Evolutionary conservation across 176 grass and related monocot species (phyloP), one percentile per base, ranked within the genome.

Genomic region (Metroxylon sagu): DNA sequence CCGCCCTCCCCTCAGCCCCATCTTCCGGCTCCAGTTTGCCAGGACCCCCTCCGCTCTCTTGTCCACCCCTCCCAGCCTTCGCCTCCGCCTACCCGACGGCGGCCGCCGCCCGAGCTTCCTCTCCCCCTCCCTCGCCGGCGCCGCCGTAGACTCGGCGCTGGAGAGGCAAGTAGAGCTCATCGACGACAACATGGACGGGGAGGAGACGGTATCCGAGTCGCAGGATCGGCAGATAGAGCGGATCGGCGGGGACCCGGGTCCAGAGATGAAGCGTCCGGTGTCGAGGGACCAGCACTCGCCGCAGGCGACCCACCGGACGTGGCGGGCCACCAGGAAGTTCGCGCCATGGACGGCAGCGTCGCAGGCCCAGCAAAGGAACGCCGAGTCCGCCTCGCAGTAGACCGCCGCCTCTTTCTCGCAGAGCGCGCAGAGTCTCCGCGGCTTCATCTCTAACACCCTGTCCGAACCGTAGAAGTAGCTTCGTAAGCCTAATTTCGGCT

Each of bases 261-360:
- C 43, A 19, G 27, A 26, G 39, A 27, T n/a, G 64, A 62, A 3
- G 61, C 65, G 65, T 3, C 25, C 48, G 1, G 5, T 49, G 6
- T 72, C 70, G 5, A 62, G 5, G 8, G 35, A 43, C 35, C 35
- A 43, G 8, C 35, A 43, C 8, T 43, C 2, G 35, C 8, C 35
- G 35, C 35, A 43, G 35, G 35, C 8, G 35, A 43, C 8, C 35
- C 35, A 2, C 8, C 35, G 7, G 35, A 43, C 35, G 35, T 43
- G 35, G 10, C 35, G 35, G 10, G 35, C 35, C 35, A 43, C 35
- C 8, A 43, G 35, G 35, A 43, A 43, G 68, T 91, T 97, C 23
- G 92, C 92, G 53, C 92, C 87, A 65, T 97, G 92, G 2, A 97
- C 92, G 50, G 75, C 50, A 39, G 81, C 83, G 60, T 97, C 35